Evolutionary conservation across 2,329 filamentous ascomycete genomes (phyloP), one percentile per base, ranked within the genome.

Genomic region (Podosphaera aphanis): DNA sequence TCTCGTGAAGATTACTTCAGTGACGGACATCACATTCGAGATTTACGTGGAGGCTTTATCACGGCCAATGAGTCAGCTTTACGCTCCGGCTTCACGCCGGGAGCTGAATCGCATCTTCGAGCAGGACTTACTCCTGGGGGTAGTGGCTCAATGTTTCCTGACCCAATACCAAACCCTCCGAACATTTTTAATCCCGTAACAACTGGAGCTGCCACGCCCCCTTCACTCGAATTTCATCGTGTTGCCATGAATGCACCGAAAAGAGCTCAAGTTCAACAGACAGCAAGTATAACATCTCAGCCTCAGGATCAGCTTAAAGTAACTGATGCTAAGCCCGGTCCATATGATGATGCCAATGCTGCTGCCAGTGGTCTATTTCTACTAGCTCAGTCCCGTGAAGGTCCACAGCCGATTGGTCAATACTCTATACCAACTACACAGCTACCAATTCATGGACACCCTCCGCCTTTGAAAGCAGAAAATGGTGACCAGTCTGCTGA

Each of bases 61-160:
- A 95, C 90, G 3, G 88, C 88, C 0, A 94, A 94, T 73, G 90
- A 98, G 64, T 95, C 88, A 6, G 92, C 84, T 2, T 66, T 95
- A 45, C 73, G 90, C 49, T 90, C 85, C 49, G 82, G 83, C 46
- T 93, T 93, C 58, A 83, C 85, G 3, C 95, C 90, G 3, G 88
- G 88, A 0, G 94, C 94, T 73, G 90, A 98, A 64, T 95, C 88
- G 7, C 90, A 84, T 2, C 66, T 95, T 45, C 73, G 90, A 49
- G 90, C 85, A 49, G 90, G 90, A 47, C 65, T 95, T 53, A 95
- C 90, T 45, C 90, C 90, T 43, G 90, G 90, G 49, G 88, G 88
- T 53, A 85, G 86, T 60, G 88, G 86, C 55, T 93, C 86, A 55
- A 95, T 95, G 84, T 95, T 95, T 67, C 85, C 88, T 47, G 83